Evolutionary conservation across 2,329 filamentous ascomycete species (phyloP).

Genomic region (Colletotrichum horii): DNA sequence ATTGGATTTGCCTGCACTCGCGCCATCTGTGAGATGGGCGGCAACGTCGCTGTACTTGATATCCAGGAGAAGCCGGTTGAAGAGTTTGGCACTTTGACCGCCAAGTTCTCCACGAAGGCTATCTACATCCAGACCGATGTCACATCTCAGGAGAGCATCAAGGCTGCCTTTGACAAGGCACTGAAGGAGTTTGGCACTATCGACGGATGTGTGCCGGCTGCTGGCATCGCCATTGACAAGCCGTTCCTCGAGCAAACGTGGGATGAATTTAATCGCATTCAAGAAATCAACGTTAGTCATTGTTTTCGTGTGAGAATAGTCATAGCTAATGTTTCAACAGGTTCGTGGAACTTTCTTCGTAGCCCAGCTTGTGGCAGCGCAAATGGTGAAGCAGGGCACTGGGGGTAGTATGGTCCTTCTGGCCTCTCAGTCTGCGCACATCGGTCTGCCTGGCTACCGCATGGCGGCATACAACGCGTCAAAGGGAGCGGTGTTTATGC

Average conservation of each 20-base stretch:
- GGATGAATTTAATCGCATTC: constrained; percentile 43
- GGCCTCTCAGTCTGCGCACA: constrained; percentile 41
- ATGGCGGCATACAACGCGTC: constrained; percentile 48
- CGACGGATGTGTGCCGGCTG: constrained; percentile 36
- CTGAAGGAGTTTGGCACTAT: constrained; percentile 30
- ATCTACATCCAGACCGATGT: constrained; percentile 33
- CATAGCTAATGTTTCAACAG: constrained; percentile 22
- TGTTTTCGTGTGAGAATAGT: neutral
- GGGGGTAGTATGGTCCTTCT: constrained; percentile 44
- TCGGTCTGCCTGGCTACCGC: constrained; percentile 38
- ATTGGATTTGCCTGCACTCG: constrained; percentile 42
- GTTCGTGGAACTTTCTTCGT: constrained; percentile 47
- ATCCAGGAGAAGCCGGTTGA: constrained; percentile 33
- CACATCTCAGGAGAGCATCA: constrained; percentile 32
- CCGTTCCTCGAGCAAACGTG: constrained; percentile 48
- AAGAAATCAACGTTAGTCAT: constrained; percentile 43
- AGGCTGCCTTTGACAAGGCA: constrained; percentile 26
- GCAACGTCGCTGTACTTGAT: constrained; percentile 42
- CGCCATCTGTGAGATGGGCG: constrained; percentile 45
- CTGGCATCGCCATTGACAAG: constrained; percentile 47
- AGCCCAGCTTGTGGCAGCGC: constrained; percentile 40
- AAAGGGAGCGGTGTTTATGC: constrained; percentile 45
- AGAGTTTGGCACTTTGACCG: constrained; percentile 28
- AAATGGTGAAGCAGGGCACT: constrained; percentile 43
- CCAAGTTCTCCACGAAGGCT: neutral